A percentile compares a stretch with the other conserved stretches of the same genome.
Conservation (phyloP, 352 stramenopile species). For the Globisporangium radiosum region DNA sequence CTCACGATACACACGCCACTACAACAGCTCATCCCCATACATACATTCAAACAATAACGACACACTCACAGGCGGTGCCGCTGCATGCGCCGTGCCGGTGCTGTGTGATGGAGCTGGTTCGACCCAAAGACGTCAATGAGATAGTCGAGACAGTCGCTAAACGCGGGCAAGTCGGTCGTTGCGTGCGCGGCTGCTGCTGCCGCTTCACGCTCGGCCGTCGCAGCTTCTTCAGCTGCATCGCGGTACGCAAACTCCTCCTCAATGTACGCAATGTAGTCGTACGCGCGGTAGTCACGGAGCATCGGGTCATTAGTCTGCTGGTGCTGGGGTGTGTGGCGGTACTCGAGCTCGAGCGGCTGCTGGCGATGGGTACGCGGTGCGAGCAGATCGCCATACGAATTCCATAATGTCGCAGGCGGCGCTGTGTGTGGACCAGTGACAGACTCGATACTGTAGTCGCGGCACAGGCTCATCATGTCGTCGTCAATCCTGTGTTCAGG, state of each 20-base stretch:
- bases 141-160: slow-evolving; percentile 6
- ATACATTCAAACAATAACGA: no score
- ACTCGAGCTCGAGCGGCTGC: not conserved
- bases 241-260: slow-evolving; percentile 3
- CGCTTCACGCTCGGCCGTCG: not conserved
- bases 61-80: not conserved
- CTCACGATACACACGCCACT: not conserved
- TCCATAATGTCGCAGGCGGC: slow-evolving; percentile 1
- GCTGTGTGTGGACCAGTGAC: not conserved
- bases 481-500: slow-evolving; percentile 38
- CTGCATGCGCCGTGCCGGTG: not conserved
- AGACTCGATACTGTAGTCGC: not conserved
- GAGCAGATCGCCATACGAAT: no score
- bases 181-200: not conserved
- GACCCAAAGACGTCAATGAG: slow-evolving; percentile 4
- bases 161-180: not conserved
- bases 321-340: not conserved
- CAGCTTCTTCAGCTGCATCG: not conserved
- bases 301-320: not conserved
- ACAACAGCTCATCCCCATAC: no score
- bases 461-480: slow-evolving; percentile 17
- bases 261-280: slow-evolving; percentile 3
- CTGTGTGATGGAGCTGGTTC: not conserved
- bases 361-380: no score
- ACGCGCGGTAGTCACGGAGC: slow-evolving; percentile 1